Evolutionary conservation across 345 rosid genomes (phyloP).

Genomic region (Ceriops zippeliana): DNA sequence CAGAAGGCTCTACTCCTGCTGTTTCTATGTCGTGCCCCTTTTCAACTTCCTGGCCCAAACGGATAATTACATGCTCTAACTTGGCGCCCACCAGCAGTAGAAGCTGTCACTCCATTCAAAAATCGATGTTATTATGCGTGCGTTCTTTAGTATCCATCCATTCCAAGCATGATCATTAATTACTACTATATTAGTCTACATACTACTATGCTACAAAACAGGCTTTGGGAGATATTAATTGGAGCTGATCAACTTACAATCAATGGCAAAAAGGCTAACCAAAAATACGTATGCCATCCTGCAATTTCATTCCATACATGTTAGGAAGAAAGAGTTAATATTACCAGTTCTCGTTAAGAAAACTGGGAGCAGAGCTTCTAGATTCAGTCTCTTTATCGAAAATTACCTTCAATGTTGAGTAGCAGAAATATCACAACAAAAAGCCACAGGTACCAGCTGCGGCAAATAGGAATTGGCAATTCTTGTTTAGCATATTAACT

Average conservation of each 20-base stretch:
- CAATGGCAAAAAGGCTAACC: conserved; percentile 82
- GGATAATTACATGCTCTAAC: conserved; percentile 60
- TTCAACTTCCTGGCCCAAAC: conserved; percentile 48
- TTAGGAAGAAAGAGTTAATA: background rate
- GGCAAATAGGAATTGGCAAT: conserved; percentile 9
- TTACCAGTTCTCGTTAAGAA: background rate
- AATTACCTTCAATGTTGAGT: conserved; percentile 62
- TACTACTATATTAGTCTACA: no score
- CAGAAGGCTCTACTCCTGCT: conserved; percentile 55
- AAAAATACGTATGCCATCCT: conserved; percentile 88
- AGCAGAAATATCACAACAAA: conserved; percentile 74
- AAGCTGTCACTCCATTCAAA: conserved; percentile 39
- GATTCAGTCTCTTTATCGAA: background rate
- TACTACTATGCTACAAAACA: no score
- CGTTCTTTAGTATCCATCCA: background rate
- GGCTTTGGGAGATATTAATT: background rate
- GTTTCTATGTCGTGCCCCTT: conserved; percentile 22
- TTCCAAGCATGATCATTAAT: no score
- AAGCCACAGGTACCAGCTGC: conserved; percentile 87
- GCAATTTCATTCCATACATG: conserved; percentile 19
- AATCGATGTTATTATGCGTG: background rate
- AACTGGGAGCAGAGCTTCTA: no score
- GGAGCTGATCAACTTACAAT: conserved; percentile 44
- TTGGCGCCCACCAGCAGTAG: conserved; percentile 78
- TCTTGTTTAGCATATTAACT: background rate